These are phyloP conservation scores for Posidonia australis DNA, from an alignment of 106 monocot species.

Conservation along the genomic window DNA sequence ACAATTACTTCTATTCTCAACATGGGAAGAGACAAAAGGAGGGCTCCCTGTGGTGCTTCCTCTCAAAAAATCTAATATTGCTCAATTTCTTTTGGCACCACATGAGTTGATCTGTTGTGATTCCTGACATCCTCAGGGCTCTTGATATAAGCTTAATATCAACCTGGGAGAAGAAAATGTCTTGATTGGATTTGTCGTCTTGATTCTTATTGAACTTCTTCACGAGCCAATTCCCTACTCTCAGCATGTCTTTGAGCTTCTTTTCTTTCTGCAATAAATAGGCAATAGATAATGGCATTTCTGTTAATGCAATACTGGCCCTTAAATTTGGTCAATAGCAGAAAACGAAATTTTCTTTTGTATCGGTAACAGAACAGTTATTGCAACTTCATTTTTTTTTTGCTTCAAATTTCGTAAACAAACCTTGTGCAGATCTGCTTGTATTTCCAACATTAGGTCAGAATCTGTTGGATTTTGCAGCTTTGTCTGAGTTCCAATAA, in stretches of 20 bases:
- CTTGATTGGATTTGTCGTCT: constrained; percentile 42
- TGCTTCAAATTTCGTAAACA: too few relatives aligned
- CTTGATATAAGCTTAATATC: constrained; percentile 71
- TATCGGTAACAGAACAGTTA: too few relatives aligned
- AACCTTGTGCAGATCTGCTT: constrained; percentile 58
- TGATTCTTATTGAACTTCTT: constrained; percentile 70
- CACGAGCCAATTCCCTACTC: constrained; percentile 59
- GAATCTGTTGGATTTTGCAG: constrained; percentile 60
- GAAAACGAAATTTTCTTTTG: too few relatives aligned
- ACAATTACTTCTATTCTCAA: too few relatives aligned
- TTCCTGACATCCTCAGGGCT: constrained; percentile 52
- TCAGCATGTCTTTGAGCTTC: constrained; percentile 59
- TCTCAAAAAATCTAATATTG: constrained; percentile 38
- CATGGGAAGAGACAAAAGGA: constrained; percentile 75
- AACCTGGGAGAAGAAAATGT: constrained; percentile 75
- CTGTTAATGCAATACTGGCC: too few relatives aligned
- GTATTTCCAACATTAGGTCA: constrained; percentile 33
- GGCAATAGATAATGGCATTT: too few relatives aligned
- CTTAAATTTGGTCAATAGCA: too few relatives aligned
- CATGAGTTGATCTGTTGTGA: constrained; percentile 67
- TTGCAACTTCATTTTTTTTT: too few relatives aligned
- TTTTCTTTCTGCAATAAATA: constrained; percentile 92
- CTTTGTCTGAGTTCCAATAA: constrained; percentile 34
- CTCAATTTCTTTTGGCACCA: constrained; percentile 76
- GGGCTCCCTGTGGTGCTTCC: constrained; percentile 60